A percentile compares a stretch with the other conserved stretches of the same genome.
Conservation (phyloP, 345 rosid species). For the Populus pruinosa region DNA sequence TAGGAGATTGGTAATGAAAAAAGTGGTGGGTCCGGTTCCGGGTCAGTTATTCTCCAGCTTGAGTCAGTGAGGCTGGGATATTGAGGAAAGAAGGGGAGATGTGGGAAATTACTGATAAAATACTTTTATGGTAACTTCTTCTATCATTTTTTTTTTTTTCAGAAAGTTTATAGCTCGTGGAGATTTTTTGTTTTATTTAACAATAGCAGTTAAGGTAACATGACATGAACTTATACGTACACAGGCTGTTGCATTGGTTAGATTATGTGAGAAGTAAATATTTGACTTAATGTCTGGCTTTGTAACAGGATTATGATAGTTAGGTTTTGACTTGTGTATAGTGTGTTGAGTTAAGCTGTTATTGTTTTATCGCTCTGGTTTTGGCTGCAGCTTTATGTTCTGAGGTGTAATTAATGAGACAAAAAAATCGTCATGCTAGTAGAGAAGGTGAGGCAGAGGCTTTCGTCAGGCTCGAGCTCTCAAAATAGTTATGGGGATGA, state of each 20-base stretch:
- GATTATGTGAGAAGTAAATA: not conserved
- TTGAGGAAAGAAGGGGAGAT: too few relatives aligned
- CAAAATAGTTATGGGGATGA: slow-evolving; percentile 53
- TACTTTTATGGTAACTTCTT: slow-evolving; percentile 72
- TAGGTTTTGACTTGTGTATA: not conserved
- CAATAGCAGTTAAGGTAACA: not conserved
- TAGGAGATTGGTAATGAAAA: too few relatives aligned
- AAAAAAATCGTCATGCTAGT: slow-evolving; percentile 89
- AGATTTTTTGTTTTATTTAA: not conserved
- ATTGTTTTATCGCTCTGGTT: not conserved
- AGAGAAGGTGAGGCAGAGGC: slow-evolving; percentile 90
- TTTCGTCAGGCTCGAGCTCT: slow-evolving; percentile 60
- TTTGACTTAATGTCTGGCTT: not conserved
- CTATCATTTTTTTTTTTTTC: not conserved
- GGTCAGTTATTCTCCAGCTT: too few relatives aligned
- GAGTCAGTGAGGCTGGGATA: too few relatives aligned
- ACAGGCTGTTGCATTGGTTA: not conserved
- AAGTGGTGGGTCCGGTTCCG: too few relatives aligned
- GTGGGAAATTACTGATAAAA: slow-evolving; percentile 13
- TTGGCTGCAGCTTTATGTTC: slow-evolving; percentile 3
- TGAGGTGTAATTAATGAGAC: slow-evolving; percentile 48
- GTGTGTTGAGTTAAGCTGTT: not conserved
- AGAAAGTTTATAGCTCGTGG: not conserved
- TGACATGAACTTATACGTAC: not conserved
- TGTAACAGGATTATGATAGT: not conserved